Percentiles rank a stretch among this genome's conserved stretches.
Conservation (phyloP, 805 yeast species). For the Cephaloascus fragrans region DNA sequence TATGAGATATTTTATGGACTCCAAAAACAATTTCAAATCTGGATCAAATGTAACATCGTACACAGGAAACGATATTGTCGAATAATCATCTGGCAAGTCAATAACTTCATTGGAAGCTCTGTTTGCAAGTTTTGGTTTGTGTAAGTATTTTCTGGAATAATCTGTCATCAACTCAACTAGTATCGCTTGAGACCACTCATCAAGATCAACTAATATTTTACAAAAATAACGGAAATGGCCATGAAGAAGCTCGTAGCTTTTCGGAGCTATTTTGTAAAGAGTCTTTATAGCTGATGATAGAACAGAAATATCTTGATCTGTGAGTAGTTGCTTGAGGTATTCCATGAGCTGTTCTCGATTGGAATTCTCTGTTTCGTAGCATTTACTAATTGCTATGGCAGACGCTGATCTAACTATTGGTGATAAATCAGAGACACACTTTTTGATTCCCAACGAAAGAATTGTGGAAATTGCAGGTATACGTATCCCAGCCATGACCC, state of each 20-base stretch:
- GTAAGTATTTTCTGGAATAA: conserved; percentile 54
- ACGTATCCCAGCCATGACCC: conserved; percentile 74
- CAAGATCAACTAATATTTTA: conserved; percentile 38
- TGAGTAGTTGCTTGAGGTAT: conserved; percentile 41
- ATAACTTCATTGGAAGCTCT: conserved; percentile 18
- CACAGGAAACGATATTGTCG: conserved; percentile 6
- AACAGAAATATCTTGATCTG: conserved; percentile 61
- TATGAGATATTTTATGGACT: conserved; percentile 33
- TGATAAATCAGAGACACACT: conserved; percentile 60
- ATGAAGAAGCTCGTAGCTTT: conserved; percentile 59
- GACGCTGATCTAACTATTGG: conserved; percentile 74
- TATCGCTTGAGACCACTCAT: conserved; percentile 61
- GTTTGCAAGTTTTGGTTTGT: conserved; percentile 36
- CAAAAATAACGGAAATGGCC: conserved; percentile 56
- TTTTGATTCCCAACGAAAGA: conserved; percentile 59
- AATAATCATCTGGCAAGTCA: conserved; percentile 32
- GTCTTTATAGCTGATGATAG: conserved; percentile 59
- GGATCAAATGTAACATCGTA: conserved; percentile 35
- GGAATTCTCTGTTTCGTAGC: conserved; percentile 27
- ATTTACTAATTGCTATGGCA: conserved; percentile 64
- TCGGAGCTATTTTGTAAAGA: conserved; percentile 41
- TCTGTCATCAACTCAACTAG: conserved; percentile 54
- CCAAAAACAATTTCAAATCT: conserved; percentile 49
- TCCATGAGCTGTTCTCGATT: conserved; percentile 39
- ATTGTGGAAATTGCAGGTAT: conserved; percentile 79